Conservation (phyloP, 1,139 yeast genomes). For the Pichia sp. region DNA sequence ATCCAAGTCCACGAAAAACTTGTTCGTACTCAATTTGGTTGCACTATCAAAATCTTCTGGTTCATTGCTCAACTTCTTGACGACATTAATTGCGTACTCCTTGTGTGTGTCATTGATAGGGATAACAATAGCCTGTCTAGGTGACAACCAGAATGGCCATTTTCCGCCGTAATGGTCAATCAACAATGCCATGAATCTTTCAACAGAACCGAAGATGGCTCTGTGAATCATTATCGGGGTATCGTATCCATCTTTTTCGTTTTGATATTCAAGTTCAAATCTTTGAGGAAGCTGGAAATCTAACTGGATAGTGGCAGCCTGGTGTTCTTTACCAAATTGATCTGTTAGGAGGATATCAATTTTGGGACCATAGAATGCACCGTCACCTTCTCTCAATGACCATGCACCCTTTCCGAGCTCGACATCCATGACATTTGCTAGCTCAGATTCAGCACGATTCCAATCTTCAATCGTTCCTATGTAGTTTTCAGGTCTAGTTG, state of each 20-base stretch:
- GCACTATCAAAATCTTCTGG: conserved; percentile 30
- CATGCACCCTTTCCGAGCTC: conserved; percentile 64
- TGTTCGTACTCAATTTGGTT: conserved; percentile 48
- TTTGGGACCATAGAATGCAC: conserved; percentile 99
- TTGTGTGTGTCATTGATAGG: conserved; percentile 62
- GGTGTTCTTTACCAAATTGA: conserved; percentile 90
- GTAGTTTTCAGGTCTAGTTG: conserved; percentile 90
- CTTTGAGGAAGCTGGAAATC: conserved; percentile 95
- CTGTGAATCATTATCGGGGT: conserved; percentile 91
- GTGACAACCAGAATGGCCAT: conserved; percentile 98
- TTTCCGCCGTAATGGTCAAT: conserved; percentile 88
- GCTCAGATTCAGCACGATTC: conserved; percentile 77
- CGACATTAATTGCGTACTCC: conserved; percentile 47
- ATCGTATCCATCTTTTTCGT: conserved; percentile 39
- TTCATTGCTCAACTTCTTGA: conserved; percentile 42
- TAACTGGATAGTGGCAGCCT: conserved; percentile 95
- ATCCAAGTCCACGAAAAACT: conserved; percentile 73
- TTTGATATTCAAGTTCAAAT: conserved; percentile 70
- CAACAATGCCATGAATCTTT: conserved; percentile 83
- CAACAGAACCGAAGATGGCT: conserved; percentile 92
- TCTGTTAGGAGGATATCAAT: conserved; percentile 92
- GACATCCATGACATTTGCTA: conserved; percentile 64
- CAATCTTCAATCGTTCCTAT: conserved; percentile 85
- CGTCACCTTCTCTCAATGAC: conserved; percentile 93
- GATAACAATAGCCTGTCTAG: conserved; percentile 83